Evolutionary conservation across 1,284 basidiomycete genomes (phyloP).

Genomic region (Ganoderma resinaceum): DNA sequence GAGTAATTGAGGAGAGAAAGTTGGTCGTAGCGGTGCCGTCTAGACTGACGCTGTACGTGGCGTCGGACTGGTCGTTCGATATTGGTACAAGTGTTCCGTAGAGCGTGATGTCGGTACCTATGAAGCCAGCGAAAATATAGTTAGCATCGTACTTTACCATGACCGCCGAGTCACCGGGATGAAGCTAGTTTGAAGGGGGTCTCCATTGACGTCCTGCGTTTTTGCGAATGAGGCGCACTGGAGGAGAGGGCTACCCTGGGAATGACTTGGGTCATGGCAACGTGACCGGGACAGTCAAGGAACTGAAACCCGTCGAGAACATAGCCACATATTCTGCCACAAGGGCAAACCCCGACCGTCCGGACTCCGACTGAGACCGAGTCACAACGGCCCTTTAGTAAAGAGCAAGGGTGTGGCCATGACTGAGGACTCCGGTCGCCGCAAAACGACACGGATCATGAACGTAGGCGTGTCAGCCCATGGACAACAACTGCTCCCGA

Average conservation of each 20-base stretch:
- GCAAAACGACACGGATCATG: background rate
- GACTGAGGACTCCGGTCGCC: background rate
- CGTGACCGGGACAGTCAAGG: background rate
- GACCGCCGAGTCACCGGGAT: background rate
- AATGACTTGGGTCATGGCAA: background rate
- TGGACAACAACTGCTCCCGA: background rate
- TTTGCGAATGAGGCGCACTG: too few species aligned
- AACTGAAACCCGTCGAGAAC: background rate
- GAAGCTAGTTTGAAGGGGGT: background rate
- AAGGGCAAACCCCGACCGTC: background rate
- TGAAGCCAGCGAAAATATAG: too few species aligned
- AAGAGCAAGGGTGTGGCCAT: background rate
- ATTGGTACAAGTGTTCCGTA: slow-evolving; percentile 35
- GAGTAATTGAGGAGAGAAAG: slow-evolving; percentile 32
- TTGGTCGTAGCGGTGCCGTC: slow-evolving; percentile 41
- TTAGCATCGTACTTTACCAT: background rate
- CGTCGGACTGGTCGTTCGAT: slow-evolving; percentile 22
- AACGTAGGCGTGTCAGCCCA: background rate
- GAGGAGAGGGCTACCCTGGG: background rate
- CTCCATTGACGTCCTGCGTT: background rate
- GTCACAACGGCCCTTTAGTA: background rate
- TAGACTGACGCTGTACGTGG: slow-evolving; percentile 36
- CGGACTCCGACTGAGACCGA: background rate
- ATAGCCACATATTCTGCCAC: background rate
- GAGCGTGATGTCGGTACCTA: slow-evolving; percentile 41